phyloP scores from a whole-genome alignment of 2,329 filamentous ascomycete species.

The Paraphoma chrysanthemicola region DNA sequence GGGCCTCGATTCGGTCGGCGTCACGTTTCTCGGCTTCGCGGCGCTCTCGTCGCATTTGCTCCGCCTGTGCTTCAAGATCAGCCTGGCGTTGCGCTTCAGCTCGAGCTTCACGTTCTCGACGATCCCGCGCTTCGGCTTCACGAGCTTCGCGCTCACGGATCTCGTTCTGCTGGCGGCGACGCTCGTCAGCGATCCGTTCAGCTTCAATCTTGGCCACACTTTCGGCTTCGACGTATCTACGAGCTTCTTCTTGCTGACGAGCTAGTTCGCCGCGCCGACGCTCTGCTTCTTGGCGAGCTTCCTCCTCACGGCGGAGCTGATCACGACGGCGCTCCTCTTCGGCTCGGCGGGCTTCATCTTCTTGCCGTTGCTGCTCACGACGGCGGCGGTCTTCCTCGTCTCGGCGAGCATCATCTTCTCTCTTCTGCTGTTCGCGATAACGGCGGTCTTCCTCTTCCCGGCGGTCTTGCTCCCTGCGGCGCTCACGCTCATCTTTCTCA shows the following conservation, averaged over 20 bases:
- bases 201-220: conserved; percentile 35
- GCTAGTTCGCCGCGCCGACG: conserved; percentile 28
- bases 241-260: conserved; percentile 38
- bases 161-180: conserved; percentile 34
- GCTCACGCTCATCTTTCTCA: conserved; percentile 54
- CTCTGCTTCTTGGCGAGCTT: conserved; percentile 26
- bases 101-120: conserved; percentile 32
- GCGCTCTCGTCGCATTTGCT: conserved; percentile 30
- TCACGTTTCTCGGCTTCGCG: conserved; percentile 38
- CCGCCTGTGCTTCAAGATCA: conserved; percentile 28
- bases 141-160: conserved; percentile 34
- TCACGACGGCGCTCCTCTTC: conserved; percentile 31
- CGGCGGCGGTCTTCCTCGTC: conserved; percentile 35
- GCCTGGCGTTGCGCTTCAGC: conserved; percentile 38
- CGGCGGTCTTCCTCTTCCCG: conserved; percentile 32
- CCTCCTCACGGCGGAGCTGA: conserved; percentile 26
- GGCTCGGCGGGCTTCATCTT: conserved; percentile 21
- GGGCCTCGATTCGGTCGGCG: conserved; percentile 29
- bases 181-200: conserved; percentile 32
- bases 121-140: conserved; percentile 38
- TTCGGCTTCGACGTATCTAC: conserved; percentile 35
- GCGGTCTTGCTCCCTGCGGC: conserved; percentile 40
- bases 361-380: conserved; percentile 25
- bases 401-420: conserved; percentile 30
- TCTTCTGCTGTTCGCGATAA: conserved; percentile 24